These are phyloP conservation scores for Nicotiana benthamiana DNA, from an alignment of 257 asterid genomes.

Conservation along the genomic window DNA sequence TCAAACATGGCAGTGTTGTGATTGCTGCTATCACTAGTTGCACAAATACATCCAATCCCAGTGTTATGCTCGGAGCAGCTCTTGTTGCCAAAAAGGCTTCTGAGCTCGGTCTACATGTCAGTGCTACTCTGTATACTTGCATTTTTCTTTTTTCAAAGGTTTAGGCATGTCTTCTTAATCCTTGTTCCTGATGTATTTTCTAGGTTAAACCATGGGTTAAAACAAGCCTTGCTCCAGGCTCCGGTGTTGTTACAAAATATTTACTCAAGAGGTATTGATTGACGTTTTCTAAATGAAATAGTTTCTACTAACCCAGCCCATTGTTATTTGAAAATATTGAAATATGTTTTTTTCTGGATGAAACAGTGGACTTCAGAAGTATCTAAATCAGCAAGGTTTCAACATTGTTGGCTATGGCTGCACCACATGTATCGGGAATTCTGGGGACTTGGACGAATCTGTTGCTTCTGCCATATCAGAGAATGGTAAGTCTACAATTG, in stretches of 20 bases:
- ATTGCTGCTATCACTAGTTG: slow-evolving; percentile 97
- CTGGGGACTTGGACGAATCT: slow-evolving; percentile 87
- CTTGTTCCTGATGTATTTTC: slow-evolving; percentile 6
- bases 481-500: slow-evolving; percentile 44
- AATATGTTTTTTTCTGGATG: slow-evolving; percentile 15
- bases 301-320: neutral
- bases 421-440: slow-evolving; percentile 91
- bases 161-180: slow-evolving; percentile 12
- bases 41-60: slow-evolving; percentile 95
- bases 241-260: slow-evolving; percentile 88
- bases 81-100: slow-evolving; percentile 89
- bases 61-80: slow-evolving; percentile 97
- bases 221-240: slow-evolving; percentile 97
- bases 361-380: slow-evolving; percentile 69
- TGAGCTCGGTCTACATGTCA: slow-evolving; percentile 81
- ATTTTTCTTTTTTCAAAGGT: neutral
- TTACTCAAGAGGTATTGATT: slow-evolving; percentile 59
- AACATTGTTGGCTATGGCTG: slow-evolving; percentile 89
- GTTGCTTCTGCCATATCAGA: slow-evolving; percentile 80
- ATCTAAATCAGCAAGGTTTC: slow-evolving; percentile 88
- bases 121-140: neutral
- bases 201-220: slow-evolving; percentile 99
- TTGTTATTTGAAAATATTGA: neutral
- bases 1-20: slow-evolving; percentile 90
- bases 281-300: neutral